Base-by-base conservation (phyloP, 2,329 filamentous ascomycete genomes). In the Paraconiothyrium brasiliense region DNA sequence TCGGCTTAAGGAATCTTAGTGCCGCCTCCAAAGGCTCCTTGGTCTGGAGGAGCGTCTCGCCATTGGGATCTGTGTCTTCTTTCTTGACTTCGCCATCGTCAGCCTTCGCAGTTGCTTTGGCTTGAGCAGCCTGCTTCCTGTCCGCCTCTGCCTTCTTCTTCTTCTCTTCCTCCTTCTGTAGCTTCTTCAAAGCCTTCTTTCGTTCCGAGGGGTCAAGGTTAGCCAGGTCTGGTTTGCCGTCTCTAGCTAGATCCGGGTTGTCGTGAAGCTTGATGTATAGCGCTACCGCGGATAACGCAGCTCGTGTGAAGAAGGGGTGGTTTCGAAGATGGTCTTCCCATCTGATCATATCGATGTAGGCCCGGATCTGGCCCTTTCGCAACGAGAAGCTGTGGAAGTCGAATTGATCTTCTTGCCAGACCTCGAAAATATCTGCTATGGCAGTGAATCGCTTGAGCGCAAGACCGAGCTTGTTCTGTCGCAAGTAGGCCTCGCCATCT, bases 311-410 rank as follows among this genome's bases (percentile, higher is more conserved):
- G 82, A 97, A 97, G 1, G 95, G 95, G 77, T 99, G 95, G 71
- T 97, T 92, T 58, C 93, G 90, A 48, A 98, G 81, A 64, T 89
- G 88, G 75, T 99, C 94, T 77, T 98, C 94, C 96, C 95, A 99
- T 70, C 91, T 88, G 50, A 99, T 85, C 93, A 99, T 97, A 71
- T 97, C 94, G 44, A 99, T 84, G 76, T 99, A 99, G 1, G 95
- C 92, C 59, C 94, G 86, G 63, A 98, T 92, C 84, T 97, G 94
- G 14, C 96, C 96, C 80, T 98, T 99, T 22, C 95, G 86, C n/a
- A 99, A 84, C 22, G 93, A 97, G 80, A 99, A 99, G 77, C 89
- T 93, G 84, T 99, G 96, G 84, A 99, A 99, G 78, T 99, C 95
- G 72, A 98, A 97, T 75, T 99, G 95, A 71, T 99, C 95, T 77